phyloP scores from a whole-genome alignment of 352 stramenopile species.

The Pythium rhizo-oryzae region DNA sequence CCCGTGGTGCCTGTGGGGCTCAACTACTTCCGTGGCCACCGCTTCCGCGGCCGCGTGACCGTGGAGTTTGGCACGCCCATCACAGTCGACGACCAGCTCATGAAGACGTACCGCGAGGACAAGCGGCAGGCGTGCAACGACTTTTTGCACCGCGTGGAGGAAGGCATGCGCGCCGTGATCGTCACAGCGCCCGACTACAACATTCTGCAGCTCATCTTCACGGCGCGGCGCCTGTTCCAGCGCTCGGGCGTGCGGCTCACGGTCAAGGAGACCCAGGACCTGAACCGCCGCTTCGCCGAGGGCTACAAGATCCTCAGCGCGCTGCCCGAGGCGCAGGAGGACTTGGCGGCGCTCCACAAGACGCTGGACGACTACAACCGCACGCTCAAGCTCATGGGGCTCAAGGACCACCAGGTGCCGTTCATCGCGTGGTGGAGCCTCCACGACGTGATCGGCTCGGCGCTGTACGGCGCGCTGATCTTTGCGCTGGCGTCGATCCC shows the following conservation, averaged over 20 bases:
- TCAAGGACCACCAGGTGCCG: constrained; percentile 92
- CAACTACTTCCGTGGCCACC: constrained; percentile 98
- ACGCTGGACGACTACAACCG: constrained; percentile 88
- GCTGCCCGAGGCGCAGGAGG: constrained; percentile 57
- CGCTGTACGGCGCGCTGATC: constrained; percentile 82
- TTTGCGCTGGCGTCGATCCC: constrained; percentile 91
- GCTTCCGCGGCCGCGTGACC: constrained; percentile 95
- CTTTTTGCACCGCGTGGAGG: constrained; percentile 82
- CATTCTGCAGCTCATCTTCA: constrained; percentile 95
- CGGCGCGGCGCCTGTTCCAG: constrained; percentile 94
- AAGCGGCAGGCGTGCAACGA: constrained; percentile 83
- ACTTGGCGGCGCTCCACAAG: constrained; percentile 63
- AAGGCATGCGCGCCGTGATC: constrained; percentile 92
- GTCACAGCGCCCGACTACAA: constrained; percentile 98
- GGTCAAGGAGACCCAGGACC: constrained; percentile 91
- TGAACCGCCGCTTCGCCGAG: constrained; percentile 92
- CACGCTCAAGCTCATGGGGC: constrained; percentile 83
- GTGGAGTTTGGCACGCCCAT: constrained; percentile 97
- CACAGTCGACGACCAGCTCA: constrained; percentile 77
- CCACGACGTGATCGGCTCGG: constrained; percentile 89
- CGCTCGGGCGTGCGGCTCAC: constrained; percentile 82
- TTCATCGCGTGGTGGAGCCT: constrained; percentile 89
- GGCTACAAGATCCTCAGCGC: constrained; percentile 86
- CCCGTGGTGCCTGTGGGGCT: constrained; percentile 97
- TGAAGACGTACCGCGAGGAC: constrained; percentile 89